A percentile compares a stretch with the other conserved stretches of the same genome.
Evolutionary conservation across 2,329 filamentous ascomycete species (phyloP).

Genomic region (Metarhizium robertsii): DNA sequence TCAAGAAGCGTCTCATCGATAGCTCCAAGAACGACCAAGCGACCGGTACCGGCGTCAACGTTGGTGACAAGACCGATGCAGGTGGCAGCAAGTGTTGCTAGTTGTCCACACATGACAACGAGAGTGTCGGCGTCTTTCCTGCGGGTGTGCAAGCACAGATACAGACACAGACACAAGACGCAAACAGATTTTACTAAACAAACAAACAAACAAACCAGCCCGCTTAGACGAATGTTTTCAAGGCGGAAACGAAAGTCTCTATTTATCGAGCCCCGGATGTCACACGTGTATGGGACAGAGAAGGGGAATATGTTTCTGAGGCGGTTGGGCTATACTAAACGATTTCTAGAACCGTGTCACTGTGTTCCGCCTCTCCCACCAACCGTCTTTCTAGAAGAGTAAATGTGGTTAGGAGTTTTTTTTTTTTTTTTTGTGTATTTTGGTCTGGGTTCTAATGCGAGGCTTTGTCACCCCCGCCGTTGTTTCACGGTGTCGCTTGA

Average conservation of each 20-base stretch:
- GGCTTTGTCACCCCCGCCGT: conserved; percentile 18
- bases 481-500: background rate
- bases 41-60: conserved; percentile 53
- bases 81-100: conserved; percentile 71
- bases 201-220: background rate
- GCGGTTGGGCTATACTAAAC: conserved; percentile 1
- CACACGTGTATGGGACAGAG: background rate
- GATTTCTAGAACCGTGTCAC: conserved; percentile 6
- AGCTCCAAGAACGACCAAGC: conserved; percentile 68
- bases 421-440: conserved; percentile 22
- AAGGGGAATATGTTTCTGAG: background rate
- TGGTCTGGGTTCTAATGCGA: conserved; percentile 33
- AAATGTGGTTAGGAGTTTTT: conserved; percentile 37
- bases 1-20: conserved; percentile 97
- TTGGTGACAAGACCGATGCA: conserved; percentile 51
- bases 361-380: conserved; percentile 12
- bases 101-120: conserved; percentile 11
- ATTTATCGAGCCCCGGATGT: background rate
- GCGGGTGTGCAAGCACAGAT: background rate
- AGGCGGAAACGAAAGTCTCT: background rate
- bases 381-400: conserved; percentile 22
- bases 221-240: background rate
- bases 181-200: background rate
- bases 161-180: background rate
- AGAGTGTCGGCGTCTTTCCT: conserved; percentile 2